These are phyloP conservation scores for Aspergillus candidus DNA, from an alignment of 2,329 filamentous ascomycete species.

Conservation along the genomic window DNA sequence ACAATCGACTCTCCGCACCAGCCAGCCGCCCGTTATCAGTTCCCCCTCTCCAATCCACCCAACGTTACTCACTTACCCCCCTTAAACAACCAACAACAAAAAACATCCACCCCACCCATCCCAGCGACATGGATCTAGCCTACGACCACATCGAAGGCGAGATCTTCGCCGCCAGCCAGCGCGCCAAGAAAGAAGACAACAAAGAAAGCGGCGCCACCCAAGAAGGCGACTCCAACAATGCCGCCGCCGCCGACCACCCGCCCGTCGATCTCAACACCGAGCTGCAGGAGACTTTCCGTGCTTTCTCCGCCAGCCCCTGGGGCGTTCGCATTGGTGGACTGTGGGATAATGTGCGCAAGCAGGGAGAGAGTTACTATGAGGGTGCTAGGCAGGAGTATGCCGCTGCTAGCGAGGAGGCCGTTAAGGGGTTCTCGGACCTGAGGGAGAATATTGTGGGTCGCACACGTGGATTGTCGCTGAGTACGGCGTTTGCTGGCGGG, in stretches of 20 bases:
- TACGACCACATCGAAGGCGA: constrained; percentile 96
- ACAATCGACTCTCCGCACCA: constrained; percentile 1
- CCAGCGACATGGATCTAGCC: constrained; percentile 72
- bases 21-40: background rate
- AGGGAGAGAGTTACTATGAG: constrained; percentile 85
- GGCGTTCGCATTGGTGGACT: constrained; percentile 81
- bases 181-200: constrained; percentile 40
- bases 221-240: constrained; percentile 42
- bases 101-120: background rate
- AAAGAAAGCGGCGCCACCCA: constrained; percentile 40
- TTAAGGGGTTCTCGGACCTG: constrained; percentile 69
- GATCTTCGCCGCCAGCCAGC: constrained; percentile 54
- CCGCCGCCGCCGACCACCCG: constrained; percentile 33
- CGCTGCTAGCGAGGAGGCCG: constrained; percentile 72
- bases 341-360: constrained; percentile 86
- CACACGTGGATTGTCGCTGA: constrained; percentile 67
- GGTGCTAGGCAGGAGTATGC: constrained; percentile 75
- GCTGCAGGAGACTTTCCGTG: constrained; percentile 90
- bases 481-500: constrained; percentile 26
- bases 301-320: constrained; percentile 87
- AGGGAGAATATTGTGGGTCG: constrained; percentile 62
- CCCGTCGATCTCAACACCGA: constrained; percentile 68
- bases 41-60: constrained; percentile 11
- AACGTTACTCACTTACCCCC: constrained; percentile 10
- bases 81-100: constrained; percentile 1